These are phyloP conservation scores for Tuber melanosporum DNA, from an alignment of 495 filamentous ascomycete species.

Conservation along the genomic window DNA sequence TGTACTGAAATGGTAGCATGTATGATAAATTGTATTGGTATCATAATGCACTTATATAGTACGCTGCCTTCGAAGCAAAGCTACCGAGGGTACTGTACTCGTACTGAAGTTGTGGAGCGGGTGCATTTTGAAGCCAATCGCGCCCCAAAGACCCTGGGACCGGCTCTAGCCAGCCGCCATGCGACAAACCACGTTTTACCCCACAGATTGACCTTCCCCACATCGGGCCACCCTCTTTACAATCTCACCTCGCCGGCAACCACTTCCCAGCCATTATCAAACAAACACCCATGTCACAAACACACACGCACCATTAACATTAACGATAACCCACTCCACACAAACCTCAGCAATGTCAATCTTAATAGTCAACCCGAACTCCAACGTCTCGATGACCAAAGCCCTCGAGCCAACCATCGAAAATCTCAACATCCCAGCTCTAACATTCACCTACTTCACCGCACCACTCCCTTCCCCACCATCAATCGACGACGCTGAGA, in stretches of 20 bases:
- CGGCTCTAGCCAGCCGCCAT: not conserved
- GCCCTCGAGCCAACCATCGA: conserved; percentile 59
- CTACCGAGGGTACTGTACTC: not conserved
- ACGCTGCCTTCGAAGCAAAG: not conserved
- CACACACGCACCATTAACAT: not conserved
- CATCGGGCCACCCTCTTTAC: not conserved
- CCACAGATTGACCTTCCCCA: not conserved
- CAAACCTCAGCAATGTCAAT: conserved; percentile 45
- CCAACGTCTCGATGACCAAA: conserved; percentile 72
- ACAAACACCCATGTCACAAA: not conserved
- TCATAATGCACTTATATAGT: not conserved
- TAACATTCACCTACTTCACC: conserved; percentile 49
- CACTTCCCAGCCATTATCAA: not conserved
- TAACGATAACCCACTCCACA: not conserved
- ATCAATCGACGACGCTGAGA: conserved; percentile 60
- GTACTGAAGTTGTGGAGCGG: not conserved
- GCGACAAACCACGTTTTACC: not conserved
- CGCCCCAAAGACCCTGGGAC: not conserved
- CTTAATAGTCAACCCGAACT: conserved; percentile 88
- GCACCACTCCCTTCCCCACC: conserved; percentile 50
- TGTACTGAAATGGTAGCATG: not conserved
- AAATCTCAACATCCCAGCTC: conserved; percentile 12
- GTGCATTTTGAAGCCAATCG: not conserved
- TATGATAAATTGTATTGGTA: not conserved
- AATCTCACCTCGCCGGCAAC: not conserved